phyloP scores from a whole-genome alignment of 1,284 basidiomycete species.

The Cystobasidium slooffiae region DNA sequence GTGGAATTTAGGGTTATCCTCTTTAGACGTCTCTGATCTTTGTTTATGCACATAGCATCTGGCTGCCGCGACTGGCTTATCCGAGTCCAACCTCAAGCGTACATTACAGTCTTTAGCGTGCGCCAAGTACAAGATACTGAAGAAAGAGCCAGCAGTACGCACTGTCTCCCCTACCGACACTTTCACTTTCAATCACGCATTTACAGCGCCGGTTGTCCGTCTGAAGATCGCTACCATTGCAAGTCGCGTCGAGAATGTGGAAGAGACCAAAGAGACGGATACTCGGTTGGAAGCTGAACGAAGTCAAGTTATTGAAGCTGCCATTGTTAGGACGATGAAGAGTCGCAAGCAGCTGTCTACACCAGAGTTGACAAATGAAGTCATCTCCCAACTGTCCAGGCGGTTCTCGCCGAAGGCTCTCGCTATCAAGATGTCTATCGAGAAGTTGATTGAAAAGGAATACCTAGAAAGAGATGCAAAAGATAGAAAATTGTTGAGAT shows the following conservation, averaged over 20 bases:
- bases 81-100: constrained; percentile 79
- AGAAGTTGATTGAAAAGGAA: constrained; percentile 79
- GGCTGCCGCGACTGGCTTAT: constrained; percentile 68
- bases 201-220: constrained; percentile 78
- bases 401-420: constrained; percentile 86
- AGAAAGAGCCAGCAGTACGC: constrained; percentile 85
- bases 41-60: constrained; percentile 59
- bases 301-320: constrained; percentile 90
- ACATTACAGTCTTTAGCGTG: constrained; percentile 95
- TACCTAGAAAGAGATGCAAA: constrained; percentile 53
- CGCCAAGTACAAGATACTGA: constrained; percentile 91
- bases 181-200: constrained; percentile 87
- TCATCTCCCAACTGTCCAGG: constrained; percentile 78
- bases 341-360: constrained; percentile 87
- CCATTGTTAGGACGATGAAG: constrained; percentile 98
- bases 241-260: constrained; percentile 78
- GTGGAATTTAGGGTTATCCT: constrained; percentile 43
- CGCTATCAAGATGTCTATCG: constrained; percentile 91
- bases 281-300: constrained; percentile 92
- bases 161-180: constrained; percentile 76
- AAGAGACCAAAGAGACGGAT: constrained; percentile 88
- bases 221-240: constrained; percentile 95
- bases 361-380: constrained; percentile 88
- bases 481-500: constrained; percentile 52
- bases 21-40: not conserved